Evolutionary conservation across 176 grass and related monocot genomes (phyloP), one percentile per base, ranked within the genome.

Genomic region (Pontederia crassipes): DNA sequence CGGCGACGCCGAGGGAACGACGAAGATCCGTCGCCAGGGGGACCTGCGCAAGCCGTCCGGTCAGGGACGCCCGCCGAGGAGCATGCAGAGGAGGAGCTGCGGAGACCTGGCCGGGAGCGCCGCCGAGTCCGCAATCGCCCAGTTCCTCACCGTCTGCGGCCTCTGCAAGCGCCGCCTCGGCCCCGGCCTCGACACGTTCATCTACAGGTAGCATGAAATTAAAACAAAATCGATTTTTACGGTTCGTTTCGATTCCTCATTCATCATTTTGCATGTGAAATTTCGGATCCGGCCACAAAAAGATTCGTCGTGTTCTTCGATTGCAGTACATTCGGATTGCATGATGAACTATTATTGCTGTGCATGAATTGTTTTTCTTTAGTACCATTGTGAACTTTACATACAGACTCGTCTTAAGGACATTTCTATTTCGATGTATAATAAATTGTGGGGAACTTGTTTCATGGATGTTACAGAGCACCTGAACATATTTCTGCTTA

Each of bases 151-250:
- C 14, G 35, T 9, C 14, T 62, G 59, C 11, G 59, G 13, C 59
- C 40, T 62, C 28, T 62, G 59, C 32, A 45, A 46, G 4, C 59
- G 59, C 32, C 59, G n/a, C 13, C 35, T 62, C n/a, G 59, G 40
- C 59, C 59, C 59, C 17, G 59, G 35, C 35, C 8, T 45, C 32
- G 59, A 62, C 15, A 62, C 59, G 14, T 47, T 47, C 59, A 62
- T 62, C 35, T 62, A 62, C 17, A 45, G 35, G 59, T 62, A n/a
- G 16, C 15, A 15, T 18, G 20, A 24, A 24, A 24, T 24, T 24
- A 24, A 24, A 24, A 56, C 24, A 56, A 7, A 18, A 18, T 0
- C 54, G 16, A 10, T 10, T 20, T 56, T 56, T 56, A 9, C 9
- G n/a, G 10, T n/a, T 56, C 18, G 4, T 18, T 26, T 56, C 54